A percentile compares a stretch with the other conserved stretches of the same genome.
Conservation (phyloP, 2,329 filamentous ascomycete species). For the Zymoseptoria passerinii region DNA sequence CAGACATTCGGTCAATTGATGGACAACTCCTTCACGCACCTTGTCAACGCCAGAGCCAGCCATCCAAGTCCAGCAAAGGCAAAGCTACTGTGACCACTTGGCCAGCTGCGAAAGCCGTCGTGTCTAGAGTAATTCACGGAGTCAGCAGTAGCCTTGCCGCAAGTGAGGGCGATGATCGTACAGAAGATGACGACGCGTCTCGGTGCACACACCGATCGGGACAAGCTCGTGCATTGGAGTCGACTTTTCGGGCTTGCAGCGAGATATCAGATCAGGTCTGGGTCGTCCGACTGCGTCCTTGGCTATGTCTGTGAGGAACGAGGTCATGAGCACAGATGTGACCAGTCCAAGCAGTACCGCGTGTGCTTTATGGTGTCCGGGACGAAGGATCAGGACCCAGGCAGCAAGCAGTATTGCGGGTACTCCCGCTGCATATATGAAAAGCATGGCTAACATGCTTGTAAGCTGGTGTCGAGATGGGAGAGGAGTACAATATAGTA, state of each 20-base stretch:
- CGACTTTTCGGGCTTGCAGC: conserved; percentile 63
- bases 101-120: conserved; percentile 78
- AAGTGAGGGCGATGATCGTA: neutral
- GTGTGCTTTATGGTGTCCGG: conserved; percentile 70
- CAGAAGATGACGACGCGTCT: conserved; percentile 58
- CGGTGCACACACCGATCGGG: conserved; percentile 63
- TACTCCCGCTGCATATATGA: conserved; percentile 67
- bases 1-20: neutral
- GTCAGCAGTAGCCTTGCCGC: neutral
- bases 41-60: conserved; percentile 48
- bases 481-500: neutral
- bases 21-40: neutral
- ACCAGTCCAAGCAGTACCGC: conserved; percentile 74
- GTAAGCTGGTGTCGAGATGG: neutral
- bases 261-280: conserved; percentile 77
- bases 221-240: conserved; percentile 50
- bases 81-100: conserved; percentile 71
- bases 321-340: conserved; percentile 64
- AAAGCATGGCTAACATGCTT: conserved; percentile 52
- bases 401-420: conserved; percentile 60
- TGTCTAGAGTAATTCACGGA: conserved; percentile 35
- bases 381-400: conserved; percentile 55
- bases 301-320: conserved; percentile 78
- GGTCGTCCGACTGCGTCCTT: conserved; percentile 83
- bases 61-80: conserved; percentile 73